Base-by-base conservation (phyloP, 2,329 filamentous ascomycete species). In the Furcasterigmium sp. region DNA sequence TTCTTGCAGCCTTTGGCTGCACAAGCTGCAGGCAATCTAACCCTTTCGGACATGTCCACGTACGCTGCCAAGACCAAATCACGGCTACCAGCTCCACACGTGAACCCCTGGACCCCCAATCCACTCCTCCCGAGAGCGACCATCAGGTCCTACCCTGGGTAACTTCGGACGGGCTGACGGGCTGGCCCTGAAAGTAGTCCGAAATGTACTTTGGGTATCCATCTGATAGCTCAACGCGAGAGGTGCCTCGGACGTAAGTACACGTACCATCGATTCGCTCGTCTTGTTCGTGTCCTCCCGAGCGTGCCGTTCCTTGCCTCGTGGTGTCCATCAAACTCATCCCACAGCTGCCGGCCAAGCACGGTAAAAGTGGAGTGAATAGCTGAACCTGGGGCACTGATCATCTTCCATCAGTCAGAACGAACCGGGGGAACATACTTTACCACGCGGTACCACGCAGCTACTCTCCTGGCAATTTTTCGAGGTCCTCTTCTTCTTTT, bases 31-130 rank as follows among this genome's bases (percentile, higher is more conserved):
- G 46, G 32, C 15, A 44, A 46, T 36, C 46, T 50, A 48, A 50
- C 48, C 41, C 43, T 48, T 50, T 48, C 39, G 36, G 48, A 46
- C 19, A 43, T 50, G 48, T 37, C 48, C 48, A 46, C 48, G 48
- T 50, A 50, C 46, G 46, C 46, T 20, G 47, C 47, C 47, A 49
- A 49, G 47, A 17, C 32, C 32, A 35, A 35, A 35, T 35, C 32
- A 40, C 38, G 38, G 19, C 18, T 14, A 25, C 38, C 28, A n/a
- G 26, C 26, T 21, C 26, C 26, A 40, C 29, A 40, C 38, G 26
- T 32, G 28, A 29, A 32, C 13, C 15, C 29, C 38, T 28, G 26
- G 38, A 40, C 18, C 38, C 26, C 29, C 38, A 40, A 32, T 21
- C 17, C 4, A 15, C 32, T 15, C 32, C 29, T 8, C 14, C 29